Conservation (phyloP, 495 filamentous ascomycete species). For the Penicillium tannophilum region DNA sequence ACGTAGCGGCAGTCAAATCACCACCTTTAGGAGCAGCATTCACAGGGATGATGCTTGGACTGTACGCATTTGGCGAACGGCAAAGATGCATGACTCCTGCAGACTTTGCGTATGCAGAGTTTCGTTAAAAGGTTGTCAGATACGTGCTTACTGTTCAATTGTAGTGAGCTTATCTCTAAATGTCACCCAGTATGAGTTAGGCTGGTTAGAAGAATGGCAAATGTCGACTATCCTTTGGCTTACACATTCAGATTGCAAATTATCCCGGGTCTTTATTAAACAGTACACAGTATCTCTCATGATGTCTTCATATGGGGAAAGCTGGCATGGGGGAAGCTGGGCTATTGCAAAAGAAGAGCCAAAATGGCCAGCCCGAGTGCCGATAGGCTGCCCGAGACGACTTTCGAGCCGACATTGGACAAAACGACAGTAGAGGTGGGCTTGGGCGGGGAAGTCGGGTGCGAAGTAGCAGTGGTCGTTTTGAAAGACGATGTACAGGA, state of each 20-base stretch:
- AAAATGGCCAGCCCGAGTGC: slow-evolving; percentile 8
- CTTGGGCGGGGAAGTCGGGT: background rate
- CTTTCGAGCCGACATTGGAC: background rate
- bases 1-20: slow-evolving; percentile 28
- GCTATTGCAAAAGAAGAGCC: slow-evolving; percentile 1
- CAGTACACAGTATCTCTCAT: too few relatives aligned
- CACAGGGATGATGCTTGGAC: slow-evolving; percentile 43
- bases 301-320: too few relatives aligned
- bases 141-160: too few relatives aligned
- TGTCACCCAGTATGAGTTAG: too few relatives aligned
- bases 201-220: too few relatives aligned
- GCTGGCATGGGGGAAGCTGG: too few relatives aligned
- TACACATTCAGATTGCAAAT: too few relatives aligned
- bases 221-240: too few relatives aligned
- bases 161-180: too few relatives aligned
- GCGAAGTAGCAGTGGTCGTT: background rate
- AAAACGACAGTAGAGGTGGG: background rate
- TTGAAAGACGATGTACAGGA: background rate
- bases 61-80: slow-evolving; percentile 47
- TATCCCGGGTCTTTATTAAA: too few relatives aligned
- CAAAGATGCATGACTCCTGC: slow-evolving; percentile 42
- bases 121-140: background rate
- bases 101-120: slow-evolving; percentile 40
- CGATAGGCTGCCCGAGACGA: background rate
- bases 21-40: slow-evolving; percentile 42